These are phyloP conservation scores for Suillus decipiens DNA, from an alignment of 768 basidiomycete species.

Conservation along the genomic window DNA sequence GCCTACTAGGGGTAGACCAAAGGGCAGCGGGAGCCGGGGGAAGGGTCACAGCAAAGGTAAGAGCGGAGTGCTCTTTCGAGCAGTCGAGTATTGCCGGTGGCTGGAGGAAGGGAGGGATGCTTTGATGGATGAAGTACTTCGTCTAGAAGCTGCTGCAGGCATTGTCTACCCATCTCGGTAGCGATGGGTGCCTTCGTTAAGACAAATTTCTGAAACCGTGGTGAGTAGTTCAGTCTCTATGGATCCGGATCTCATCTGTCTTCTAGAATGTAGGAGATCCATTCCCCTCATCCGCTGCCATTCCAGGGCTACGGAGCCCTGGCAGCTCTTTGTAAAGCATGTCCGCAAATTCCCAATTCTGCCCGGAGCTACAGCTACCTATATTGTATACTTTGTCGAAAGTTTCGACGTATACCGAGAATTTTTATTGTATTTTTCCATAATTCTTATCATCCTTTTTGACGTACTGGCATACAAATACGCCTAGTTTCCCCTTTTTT, in stretches of 20 bases:
- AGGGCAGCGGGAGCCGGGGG: slow-evolving; percentile 67
- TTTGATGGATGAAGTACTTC: slow-evolving; percentile 64
- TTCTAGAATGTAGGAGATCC: background rate
- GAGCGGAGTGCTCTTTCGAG: slow-evolving; percentile 85
- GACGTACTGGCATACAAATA: background rate
- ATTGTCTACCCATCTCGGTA: slow-evolving; percentile 29
- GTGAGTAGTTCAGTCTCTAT: background rate
- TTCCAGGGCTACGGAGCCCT: background rate
- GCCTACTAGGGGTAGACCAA: slow-evolving; percentile 79
- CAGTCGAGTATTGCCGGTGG: slow-evolving; percentile 84
- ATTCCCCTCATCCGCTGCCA: background rate
- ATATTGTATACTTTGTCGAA: background rate
- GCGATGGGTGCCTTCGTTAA: background rate
- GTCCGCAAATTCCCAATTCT: background rate
- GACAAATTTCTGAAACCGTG: background rate
- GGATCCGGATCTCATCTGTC: background rate
- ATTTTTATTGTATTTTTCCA: background rate
- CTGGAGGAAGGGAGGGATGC: slow-evolving; percentile 82
- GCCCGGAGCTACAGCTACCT: no score
- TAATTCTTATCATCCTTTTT: background rate
- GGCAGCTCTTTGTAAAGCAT: background rate
- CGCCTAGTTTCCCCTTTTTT: no score
- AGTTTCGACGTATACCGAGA: background rate
- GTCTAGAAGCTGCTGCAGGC: slow-evolving; percentile 68
- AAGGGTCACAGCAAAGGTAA: slow-evolving; percentile 82